These are phyloP conservation scores for Fremontodendron californicum DNA, from an alignment of 345 rosid genomes.

Conservation along the genomic window DNA sequence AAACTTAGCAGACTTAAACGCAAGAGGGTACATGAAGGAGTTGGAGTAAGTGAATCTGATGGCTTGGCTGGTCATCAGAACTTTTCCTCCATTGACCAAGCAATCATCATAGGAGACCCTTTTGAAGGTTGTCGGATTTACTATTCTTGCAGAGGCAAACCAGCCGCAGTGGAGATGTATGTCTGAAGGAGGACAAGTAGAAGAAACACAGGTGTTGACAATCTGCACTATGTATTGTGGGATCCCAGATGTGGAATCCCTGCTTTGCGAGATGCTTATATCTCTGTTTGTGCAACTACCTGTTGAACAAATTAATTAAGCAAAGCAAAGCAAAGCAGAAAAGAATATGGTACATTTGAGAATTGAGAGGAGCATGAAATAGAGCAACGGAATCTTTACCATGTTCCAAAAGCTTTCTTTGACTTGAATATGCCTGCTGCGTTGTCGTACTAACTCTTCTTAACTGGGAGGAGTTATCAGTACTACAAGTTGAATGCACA, in stretches of 20 bases:
- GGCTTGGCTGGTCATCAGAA: constrained; percentile 36
- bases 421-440: constrained; percentile 5
- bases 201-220: constrained; percentile 41
- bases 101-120: constrained; percentile 54
- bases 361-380: too few relatives aligned
- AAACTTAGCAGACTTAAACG: constrained; percentile 45
- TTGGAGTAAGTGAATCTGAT: constrained; percentile 56
- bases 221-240: constrained; percentile 55
- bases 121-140: constrained; percentile 47
- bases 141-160: constrained; percentile 56
- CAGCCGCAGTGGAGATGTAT: constrained; percentile 55
- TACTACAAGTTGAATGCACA: constrained; percentile 15
- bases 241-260: constrained; percentile 42
- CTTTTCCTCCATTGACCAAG: constrained; percentile 47
- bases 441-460: background rate
- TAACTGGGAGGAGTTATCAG: constrained; percentile 13
- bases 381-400: constrained; percentile 24
- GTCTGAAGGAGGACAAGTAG: constrained; percentile 40
- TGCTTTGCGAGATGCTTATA: constrained; percentile 54
- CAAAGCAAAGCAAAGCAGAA: too few relatives aligned
- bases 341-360: too few relatives aligned
- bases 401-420: constrained; percentile 33
- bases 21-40: constrained; percentile 51
- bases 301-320: background rate
- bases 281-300: constrained; percentile 42